phyloP scores from a whole-genome alignment of 306 rosid species.

The Rosa lucieae region DNA sequence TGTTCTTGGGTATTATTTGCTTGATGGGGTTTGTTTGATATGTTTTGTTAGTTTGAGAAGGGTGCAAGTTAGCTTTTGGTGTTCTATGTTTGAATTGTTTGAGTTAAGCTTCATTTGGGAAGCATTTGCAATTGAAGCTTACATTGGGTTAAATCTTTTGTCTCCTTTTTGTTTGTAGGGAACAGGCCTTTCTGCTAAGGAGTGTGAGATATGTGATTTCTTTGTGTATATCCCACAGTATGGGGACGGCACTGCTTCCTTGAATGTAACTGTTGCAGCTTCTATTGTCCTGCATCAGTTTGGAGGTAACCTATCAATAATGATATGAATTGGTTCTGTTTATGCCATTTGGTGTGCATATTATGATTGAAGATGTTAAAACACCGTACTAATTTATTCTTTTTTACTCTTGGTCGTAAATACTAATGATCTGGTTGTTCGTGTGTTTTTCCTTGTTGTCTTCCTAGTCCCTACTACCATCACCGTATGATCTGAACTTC shows the following conservation, averaged over 20 bases:
- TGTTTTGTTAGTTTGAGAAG: not conserved
- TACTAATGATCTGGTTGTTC: no score
- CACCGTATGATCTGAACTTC: not conserved
- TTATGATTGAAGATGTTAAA: not conserved
- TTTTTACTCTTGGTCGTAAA: not conserved
- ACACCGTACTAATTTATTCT: not conserved
- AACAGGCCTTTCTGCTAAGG: constrained; percentile 83
- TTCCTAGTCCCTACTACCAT: not conserved
- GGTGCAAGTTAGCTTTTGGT: not conserved
- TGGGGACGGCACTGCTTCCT: constrained; percentile 86
- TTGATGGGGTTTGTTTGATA: not conserved
- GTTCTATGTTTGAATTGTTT: not conserved
- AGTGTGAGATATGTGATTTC: constrained; percentile 83
- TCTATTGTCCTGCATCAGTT: constrained; percentile 92
- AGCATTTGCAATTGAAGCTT: not conserved
- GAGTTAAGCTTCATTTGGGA: not conserved
- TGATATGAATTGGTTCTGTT: not conserved
- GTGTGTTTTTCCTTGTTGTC: not conserved
- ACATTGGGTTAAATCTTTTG: not conserved
- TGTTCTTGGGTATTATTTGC: not conserved
- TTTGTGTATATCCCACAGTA: constrained; percentile 92
- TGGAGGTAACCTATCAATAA: constrained; percentile 53
- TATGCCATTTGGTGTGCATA: not conserved
- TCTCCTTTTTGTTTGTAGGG: constrained; percentile 47
- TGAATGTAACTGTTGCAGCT: constrained; percentile 92